Base-by-base conservation (phyloP, 345 rosid species). In the Gynandropsis gynandra region DNA sequence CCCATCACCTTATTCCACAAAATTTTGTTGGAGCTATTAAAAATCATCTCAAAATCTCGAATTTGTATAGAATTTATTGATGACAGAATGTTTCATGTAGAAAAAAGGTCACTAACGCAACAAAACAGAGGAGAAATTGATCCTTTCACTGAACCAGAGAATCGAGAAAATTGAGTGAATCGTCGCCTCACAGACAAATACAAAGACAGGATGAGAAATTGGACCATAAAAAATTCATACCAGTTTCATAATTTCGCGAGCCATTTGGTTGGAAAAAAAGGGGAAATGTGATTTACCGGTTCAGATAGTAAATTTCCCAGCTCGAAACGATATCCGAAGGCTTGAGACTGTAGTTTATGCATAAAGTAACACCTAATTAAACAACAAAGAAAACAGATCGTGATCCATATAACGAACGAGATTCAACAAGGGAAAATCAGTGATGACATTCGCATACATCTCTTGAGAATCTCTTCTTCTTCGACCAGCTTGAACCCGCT, bases 291-390 rank as follows among this genome's bases (percentile, higher is more conserved):
- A 45, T 32, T 63, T 68, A 87, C 98, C 98, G 71, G 61, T 85
- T 92, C 45, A 85, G 93, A 71, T 77, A 80, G 66, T 82, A 87
- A 68, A 78, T 54, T 59, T 87, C 98, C 98, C 98, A 87, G 66
- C 93, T 80, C 8, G 93, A 79, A 52, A 87, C 85, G 63, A 92
- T 78, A 66, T 85, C 88, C 5, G 95, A 79, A 17, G 96, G 88
- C 41, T 65, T 60, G 8, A 80, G 81, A 35, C 64, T 62, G 76
- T 79, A 92, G 58, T 85, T 87, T 16, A 78, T 78, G 60, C 95
- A 92, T 62, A 80, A 79, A 21, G 89, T 76, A 16, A 73, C 76
- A 42, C 98, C 97, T 92, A 49, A 29, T 14, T 7, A 47, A 20
- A 51, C 16, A 11, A 50, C 7, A 65, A 47, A 39, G 5, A 1